Evolutionary conservation across 2,329 filamentous ascomycete species (phyloP), one percentile per base, ranked within the genome.

Genomic region (Clathrospora elynae): DNA sequence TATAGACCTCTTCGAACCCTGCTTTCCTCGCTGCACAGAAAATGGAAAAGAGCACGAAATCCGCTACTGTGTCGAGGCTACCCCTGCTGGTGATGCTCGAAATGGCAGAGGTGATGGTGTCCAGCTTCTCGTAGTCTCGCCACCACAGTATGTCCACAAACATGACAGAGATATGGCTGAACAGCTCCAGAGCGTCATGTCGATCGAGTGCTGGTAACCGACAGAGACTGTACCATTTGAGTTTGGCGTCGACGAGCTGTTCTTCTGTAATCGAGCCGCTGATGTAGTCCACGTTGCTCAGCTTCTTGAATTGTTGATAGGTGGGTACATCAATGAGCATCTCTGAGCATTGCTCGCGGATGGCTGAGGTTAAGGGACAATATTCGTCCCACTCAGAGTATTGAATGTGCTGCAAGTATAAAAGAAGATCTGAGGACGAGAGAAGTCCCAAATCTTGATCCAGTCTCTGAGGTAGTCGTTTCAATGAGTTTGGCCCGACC

Each of bases 1-100:
- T 70, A 55, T 84, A 85, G 0, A 85, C 78, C 45, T 85, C 81
- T 46, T 84, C 80, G 29, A 84, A 77, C 0, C 77, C 81, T 5
- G 74, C 71, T 53, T 78, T 79, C 16, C 80, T 72, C 18, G 81
- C 73, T 0, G 78, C 75, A 43, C 78, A 82, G 58, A 85, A 83
- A 38, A 83, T 72, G 1, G 79, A 73, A 23, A 85, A 73, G 0
- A 77, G 75, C 37, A 83, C 71, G 5, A 84, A 73, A 51, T 85
- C 81, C 0, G 75, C 70, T 3, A 57, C 52, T 2, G 59, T 65
- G 29, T 70, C 66, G 10, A 67, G 50, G 2, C 22, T 55, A 14
- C 37, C 46, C 33, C 53, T 45, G 18, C 42, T 52, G 2, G 60
- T 51, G 4, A 69, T 48, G 6, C 49, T 55, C 22, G 57, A 53